Conservation (phyloP, 805 yeast species). For the Hanseniaspora pseudoguilliermondii region DNA sequence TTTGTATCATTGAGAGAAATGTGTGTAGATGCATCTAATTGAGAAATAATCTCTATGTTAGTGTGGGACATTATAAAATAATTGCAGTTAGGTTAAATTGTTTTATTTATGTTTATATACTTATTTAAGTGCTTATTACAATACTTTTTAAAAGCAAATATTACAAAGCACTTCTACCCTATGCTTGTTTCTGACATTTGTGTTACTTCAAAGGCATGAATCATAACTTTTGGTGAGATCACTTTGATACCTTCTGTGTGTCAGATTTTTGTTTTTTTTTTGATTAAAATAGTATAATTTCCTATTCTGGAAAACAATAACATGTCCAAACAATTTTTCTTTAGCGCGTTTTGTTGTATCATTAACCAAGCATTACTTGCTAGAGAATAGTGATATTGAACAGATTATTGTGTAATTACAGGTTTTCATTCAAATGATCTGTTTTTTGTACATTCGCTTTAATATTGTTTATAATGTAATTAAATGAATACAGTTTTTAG, state of each 20-base stretch:
- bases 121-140: background rate
- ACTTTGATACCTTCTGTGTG: background rate
- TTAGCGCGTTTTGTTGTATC: background rate
- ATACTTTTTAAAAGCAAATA: no score
- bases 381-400: background rate
- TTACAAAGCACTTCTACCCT: no score
- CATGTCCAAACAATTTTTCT: no score
- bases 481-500: no score
- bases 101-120: background rate
- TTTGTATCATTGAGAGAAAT: background rate
- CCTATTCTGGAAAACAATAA: background rate
- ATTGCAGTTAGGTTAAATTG: no score
- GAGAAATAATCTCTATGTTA: background rate
- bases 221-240: no score
- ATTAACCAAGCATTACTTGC: background rate
- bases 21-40: background rate
- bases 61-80: background rate
- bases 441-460: no score
- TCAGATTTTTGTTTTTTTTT: background rate
- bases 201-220: no score
- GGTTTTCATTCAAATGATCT: no score
- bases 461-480: no score
- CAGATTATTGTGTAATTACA: background rate
- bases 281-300: background rate
- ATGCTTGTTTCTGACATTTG: no score